phyloP scores from a whole-genome alignment of 2,329 filamentous ascomycete genomes.

The Arthrobotrys sinensis region DNA sequence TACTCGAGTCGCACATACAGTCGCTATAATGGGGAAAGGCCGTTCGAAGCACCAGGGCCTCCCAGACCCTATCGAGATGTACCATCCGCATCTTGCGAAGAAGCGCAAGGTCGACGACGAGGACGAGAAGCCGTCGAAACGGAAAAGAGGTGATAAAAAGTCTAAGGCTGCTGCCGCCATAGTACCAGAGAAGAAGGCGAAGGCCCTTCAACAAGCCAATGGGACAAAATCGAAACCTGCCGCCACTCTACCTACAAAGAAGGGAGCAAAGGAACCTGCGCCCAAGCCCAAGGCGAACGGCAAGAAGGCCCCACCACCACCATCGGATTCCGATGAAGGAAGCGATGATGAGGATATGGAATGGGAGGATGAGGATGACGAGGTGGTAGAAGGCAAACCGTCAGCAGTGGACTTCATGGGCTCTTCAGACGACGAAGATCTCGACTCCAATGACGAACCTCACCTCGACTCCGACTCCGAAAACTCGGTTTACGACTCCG shows the following conservation, averaged over 20 bases:
- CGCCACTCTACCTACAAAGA: constrained; percentile 62
- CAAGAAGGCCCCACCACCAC: constrained; percentile 67
- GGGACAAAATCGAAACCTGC: constrained; percentile 34
- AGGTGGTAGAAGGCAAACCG: constrained; percentile 56
- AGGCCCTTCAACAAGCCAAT: constrained; percentile 38
- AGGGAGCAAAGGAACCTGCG: constrained; percentile 64
- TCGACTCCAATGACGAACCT: constrained; percentile 67
- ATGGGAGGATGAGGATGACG: constrained; percentile 61
- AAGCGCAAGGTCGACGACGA: constrained; percentile 81
- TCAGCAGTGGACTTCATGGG: constrained; percentile 62
- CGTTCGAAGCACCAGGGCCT: constrained; percentile 94
- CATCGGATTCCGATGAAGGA: constrained; percentile 64
- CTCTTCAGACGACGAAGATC: constrained; percentile 68
- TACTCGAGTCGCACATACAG: constrained; percentile 30
- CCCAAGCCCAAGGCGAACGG: constrained; percentile 66
- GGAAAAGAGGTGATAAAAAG: constrained; percentile 66
- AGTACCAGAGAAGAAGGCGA: constrained; percentile 63
- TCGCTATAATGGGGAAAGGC: constrained; percentile 82
- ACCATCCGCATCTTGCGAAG: constrained; percentile 76
- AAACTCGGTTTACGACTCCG: constrained; percentile 78
- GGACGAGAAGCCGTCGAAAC: constrained; percentile 66
- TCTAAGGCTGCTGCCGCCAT: constrained; percentile 17
- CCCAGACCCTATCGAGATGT: constrained; percentile 84
- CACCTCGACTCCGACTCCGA: constrained; percentile 74
- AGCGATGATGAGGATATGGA: constrained; percentile 67